A percentile compares a stretch with the other conserved stretches of the same genome.
Evolutionary conservation across 192 early-diverging fungal genomes (phyloP).

Genomic region (Gorgonomyces haynaldii): DNA sequence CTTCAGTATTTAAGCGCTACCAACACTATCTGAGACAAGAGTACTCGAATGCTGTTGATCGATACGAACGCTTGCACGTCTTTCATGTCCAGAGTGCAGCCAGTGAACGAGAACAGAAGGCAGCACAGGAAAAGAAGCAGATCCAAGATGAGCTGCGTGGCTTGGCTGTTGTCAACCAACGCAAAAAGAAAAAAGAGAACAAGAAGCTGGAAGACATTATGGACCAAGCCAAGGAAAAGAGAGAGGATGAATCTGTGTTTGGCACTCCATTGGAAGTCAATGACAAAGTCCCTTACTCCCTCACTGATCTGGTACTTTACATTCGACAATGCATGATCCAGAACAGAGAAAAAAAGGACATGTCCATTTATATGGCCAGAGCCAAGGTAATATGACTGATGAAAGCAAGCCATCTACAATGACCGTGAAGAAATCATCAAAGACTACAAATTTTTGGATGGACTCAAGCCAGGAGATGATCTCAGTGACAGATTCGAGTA

Average conservation of each 20-base stretch:
- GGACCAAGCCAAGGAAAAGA: slow-evolving; percentile 5
- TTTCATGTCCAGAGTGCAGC: slow-evolving; percentile 10
- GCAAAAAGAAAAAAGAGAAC: slow-evolving; percentile 4
- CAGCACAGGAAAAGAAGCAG: slow-evolving; percentile 5
- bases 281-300: background rate
- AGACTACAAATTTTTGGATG: slow-evolving; percentile 27
- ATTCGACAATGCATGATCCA: slow-evolving; percentile 17
- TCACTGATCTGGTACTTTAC: slow-evolving; percentile 20
- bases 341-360: slow-evolving; percentile 13
- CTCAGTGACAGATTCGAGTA: slow-evolving; percentile 17
- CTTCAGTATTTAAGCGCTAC: slow-evolving; percentile 21
- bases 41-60: slow-evolving; percentile 25
- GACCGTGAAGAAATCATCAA: slow-evolving; percentile 30
- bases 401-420: slow-evolving; percentile 7
- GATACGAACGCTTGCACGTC: slow-evolving; percentile 27
- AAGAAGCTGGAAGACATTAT: slow-evolving; percentile 5
- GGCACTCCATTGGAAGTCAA: slow-evolving; percentile 4
- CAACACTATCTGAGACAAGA: slow-evolving; percentile 25
- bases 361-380: slow-evolving; percentile 23
- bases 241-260: slow-evolving; percentile 2
- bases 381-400: slow-evolving; percentile 13
- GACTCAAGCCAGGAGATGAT: slow-evolving; percentile 21
- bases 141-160: slow-evolving; percentile 16
- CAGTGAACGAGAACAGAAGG: slow-evolving; percentile 12
- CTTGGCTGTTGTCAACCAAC: slow-evolving; percentile 9